phyloP scores from a whole-genome alignment of 192 early-diverging fungal species.

The Chytriomyces sp. region DNA sequence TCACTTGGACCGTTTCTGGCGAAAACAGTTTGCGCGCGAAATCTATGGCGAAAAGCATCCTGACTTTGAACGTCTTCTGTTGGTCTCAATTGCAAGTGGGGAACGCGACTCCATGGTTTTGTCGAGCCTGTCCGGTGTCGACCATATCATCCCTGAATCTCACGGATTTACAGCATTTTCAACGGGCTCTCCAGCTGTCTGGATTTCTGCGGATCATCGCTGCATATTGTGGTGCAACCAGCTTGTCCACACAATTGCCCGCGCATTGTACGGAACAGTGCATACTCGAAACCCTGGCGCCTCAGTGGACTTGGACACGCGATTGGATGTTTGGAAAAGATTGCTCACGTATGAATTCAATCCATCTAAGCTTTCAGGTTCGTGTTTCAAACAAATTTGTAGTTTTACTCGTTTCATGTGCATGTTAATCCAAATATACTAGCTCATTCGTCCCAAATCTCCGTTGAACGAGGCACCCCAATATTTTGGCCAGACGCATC shows the following conservation, averaged over 20 bases:
- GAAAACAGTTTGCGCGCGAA: constrained; percentile 42
- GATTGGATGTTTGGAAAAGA: background rate
- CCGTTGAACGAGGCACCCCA: too few species aligned
- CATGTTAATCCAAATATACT: too few species aligned
- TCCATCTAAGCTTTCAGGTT: too few species aligned
- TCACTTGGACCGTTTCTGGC: constrained; percentile 75
- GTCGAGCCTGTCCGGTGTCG: constrained; percentile 37
- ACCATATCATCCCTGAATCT: constrained; percentile 62
- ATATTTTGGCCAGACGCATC: too few species aligned
- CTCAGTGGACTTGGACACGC: background rate
- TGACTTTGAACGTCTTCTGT: constrained; percentile 52
- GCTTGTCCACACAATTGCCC: constrained; percentile 49
- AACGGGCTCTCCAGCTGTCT: constrained; percentile 80
- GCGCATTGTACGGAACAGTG: constrained; percentile 18
- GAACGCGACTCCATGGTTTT: constrained; percentile 83
- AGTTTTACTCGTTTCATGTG: too few species aligned
- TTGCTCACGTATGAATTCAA: background rate
- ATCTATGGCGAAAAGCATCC: background rate
- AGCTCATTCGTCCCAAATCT: too few species aligned
- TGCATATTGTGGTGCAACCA: constrained; percentile 95
- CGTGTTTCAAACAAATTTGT: too few species aligned
- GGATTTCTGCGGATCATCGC: constrained; percentile 89
- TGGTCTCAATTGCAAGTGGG: constrained; percentile 92
- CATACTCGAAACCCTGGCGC: background rate
- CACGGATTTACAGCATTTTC: constrained; percentile 83